phyloP scores from a whole-genome alignment of 73 alveolate genomes.

The Paramecium octaurelia region DNA sequence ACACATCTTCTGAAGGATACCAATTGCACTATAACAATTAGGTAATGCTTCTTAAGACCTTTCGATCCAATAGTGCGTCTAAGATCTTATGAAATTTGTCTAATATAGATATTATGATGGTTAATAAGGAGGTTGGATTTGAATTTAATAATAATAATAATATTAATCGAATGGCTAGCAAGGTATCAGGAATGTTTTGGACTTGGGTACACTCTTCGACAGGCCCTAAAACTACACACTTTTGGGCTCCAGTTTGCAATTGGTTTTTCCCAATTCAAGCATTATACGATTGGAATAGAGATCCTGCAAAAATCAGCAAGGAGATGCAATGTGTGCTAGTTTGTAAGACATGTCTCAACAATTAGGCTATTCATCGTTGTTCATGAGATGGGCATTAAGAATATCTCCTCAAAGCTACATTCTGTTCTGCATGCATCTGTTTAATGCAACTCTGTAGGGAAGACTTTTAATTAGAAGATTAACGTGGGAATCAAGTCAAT shows the following conservation, averaged over 20 bases:
- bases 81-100: background rate
- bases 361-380: slow-evolving; percentile 43
- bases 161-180: slow-evolving; percentile 15
- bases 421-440: slow-evolving; percentile 48
- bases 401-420: slow-evolving; percentile 50
- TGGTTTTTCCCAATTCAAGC: slow-evolving; percentile 58
- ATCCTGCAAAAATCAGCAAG: slow-evolving; percentile 49
- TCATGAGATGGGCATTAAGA: slow-evolving; percentile 62
- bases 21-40: background rate
- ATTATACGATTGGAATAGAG: slow-evolving; percentile 61
- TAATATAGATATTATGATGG: background rate
- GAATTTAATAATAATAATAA: slow-evolving; percentile 5
- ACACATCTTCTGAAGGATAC: background rate
- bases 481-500: slow-evolving; percentile 13
- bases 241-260: slow-evolving; percentile 61
- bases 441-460: slow-evolving; percentile 47
- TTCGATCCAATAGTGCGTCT: background rate
- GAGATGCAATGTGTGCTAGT: slow-evolving; percentile 56
- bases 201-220: slow-evolving; percentile 53
- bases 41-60: background rate
- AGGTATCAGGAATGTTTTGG: background rate
- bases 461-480: slow-evolving; percentile 55
- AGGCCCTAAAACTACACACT: slow-evolving; percentile 64
- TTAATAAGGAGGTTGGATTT: background rate
- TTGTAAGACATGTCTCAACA: background rate